Evolutionary conservation across 495 filamentous ascomycete genomes (phyloP).

Genomic region (Penicillium chermesinum): DNA sequence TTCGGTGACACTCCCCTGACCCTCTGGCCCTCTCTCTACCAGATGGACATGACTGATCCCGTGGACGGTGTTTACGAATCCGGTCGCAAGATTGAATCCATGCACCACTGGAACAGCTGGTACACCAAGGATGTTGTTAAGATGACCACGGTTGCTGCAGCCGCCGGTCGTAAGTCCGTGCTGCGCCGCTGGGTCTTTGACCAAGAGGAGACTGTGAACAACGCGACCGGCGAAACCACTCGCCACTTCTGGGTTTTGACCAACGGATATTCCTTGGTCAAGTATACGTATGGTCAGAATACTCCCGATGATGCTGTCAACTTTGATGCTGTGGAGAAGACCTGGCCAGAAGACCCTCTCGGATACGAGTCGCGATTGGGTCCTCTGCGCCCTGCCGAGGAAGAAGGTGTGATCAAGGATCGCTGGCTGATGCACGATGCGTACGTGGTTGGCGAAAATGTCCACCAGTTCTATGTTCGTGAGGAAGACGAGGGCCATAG

Average conservation of each 20-base stretch:
- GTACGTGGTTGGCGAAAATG: conserved; percentile 41
- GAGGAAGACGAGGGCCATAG: conserved; percentile 45
- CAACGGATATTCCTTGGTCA: conserved; percentile 58
- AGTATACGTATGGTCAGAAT: conserved; percentile 46
- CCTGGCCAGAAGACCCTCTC: conserved; percentile 50
- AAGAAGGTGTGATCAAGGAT: conserved; percentile 41
- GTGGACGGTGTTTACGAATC: conserved; percentile 60
- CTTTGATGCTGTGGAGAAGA: conserved; percentile 55
- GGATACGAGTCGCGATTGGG: conserved; percentile 51
- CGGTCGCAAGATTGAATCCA: conserved; percentile 49
- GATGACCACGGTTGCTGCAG: conserved; percentile 51
- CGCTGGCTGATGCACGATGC: conserved; percentile 42
- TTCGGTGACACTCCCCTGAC: conserved; percentile 53
- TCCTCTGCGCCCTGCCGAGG: conserved; percentile 42
- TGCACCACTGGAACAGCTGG: conserved; percentile 64
- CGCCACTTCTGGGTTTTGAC: conserved; percentile 52
- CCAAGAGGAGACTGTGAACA: conserved; percentile 43
- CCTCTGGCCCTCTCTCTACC: conserved; percentile 53
- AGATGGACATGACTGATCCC: conserved; percentile 59
- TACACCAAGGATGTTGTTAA: conserved; percentile 50
- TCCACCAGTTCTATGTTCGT: conserved; percentile 45
- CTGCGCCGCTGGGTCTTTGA: conserved; percentile 59
- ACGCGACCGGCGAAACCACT: conserved; percentile 31
- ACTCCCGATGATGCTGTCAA: conserved; percentile 45
- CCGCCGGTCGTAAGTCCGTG: conserved; percentile 56